A percentile compares a stretch with the other conserved stretches of the same genome.
Evolutionary conservation across 2,329 filamentous ascomycete species (phyloP).

Genomic region (Verticillium nonalfalfae): DNA sequence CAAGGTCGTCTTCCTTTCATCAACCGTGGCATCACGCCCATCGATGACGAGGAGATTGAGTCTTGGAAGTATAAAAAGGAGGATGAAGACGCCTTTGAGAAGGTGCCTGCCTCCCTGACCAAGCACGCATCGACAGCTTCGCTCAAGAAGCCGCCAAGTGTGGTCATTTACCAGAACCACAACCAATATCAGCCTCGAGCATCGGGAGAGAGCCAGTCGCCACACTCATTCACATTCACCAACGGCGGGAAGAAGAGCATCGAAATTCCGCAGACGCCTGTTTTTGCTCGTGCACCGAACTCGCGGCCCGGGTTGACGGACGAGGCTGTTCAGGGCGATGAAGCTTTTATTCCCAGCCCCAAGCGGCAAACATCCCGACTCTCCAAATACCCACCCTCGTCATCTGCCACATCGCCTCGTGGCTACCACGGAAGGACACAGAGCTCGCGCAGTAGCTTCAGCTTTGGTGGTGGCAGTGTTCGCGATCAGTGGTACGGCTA

Average conservation of each 20-base stretch:
- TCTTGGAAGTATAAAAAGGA: constrained; percentile 47
- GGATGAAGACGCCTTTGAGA: constrained; percentile 14
- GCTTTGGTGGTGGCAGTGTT: constrained; percentile 32
- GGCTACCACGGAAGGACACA: constrained; percentile 28
- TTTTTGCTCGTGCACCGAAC: constrained; percentile 55
- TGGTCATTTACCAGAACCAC: constrained; percentile 45
- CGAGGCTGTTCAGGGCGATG: constrained; percentile 52
- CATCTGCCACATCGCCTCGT: constrained; percentile 17
- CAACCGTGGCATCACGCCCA: constrained; percentile 51
- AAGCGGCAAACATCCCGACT: constrained; percentile 49
- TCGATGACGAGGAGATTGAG: constrained; percentile 60
- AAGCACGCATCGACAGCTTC: constrained; percentile 27
- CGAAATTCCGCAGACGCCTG: constrained; percentile 40
- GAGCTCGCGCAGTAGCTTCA: constrained; percentile 38
- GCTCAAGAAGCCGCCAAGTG: constrained; percentile 40
- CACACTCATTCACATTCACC: constrained; percentile 5
- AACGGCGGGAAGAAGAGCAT: constrained; percentile 30
- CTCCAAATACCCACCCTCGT: constrained; percentile 36
- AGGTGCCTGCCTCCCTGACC: constrained; percentile 11
- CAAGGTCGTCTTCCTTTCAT: constrained; percentile 35
- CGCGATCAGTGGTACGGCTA: constrained; percentile 32
- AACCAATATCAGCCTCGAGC: constrained; percentile 5
- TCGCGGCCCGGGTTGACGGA: constrained; percentile 57
- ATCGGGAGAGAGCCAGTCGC: constrained; percentile 4
- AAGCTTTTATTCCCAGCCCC: constrained; percentile 47